Base-by-base conservation (phyloP, 345 rosid species). In the Xanthoceras sorbifolium region DNA sequence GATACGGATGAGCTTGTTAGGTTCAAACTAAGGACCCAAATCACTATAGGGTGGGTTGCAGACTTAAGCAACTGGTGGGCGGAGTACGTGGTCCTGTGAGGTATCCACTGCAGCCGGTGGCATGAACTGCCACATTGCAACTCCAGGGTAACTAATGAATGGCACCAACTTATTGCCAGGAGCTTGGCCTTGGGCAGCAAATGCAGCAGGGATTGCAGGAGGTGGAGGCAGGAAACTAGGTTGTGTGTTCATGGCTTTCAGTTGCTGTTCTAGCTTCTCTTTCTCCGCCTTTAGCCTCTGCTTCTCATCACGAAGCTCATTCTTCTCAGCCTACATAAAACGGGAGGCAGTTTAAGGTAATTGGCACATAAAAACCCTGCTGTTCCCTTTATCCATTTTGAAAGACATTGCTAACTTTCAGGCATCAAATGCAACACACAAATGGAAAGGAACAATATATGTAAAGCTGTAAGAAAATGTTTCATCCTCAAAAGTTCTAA, bases 111-210 rank as follows among this genome's bases (percentile, higher is more conserved):
- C 85, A 80, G 99, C 97, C 76, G 97, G 97, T 67, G 99, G 97
- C 98, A 91, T 90, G 86, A 96, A 93, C 83, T 92, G 98, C 94
- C 99, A 93, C 99, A 95, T 95, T 14, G 99, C 97, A 65, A 90
- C 94, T 78, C 98, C 96, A 2, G 99, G 99, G 80, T 93, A 95
- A 76, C 99, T 78, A 63, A 91, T 88, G 89, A 92, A 77, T 36
- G 99, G 98, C 69, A 91, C 92, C 89, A 93, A 73, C 86, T 96
- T 96, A 92, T 86, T 93, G 74, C 97, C 97, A 6, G 87, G 90
- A 74, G 93, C 90, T 85, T 92, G 95, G 72, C 91, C 94, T 81
- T 88, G 97, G 11, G 93, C 87, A 69, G 92, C 87, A 77, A 90
- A 85, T 63, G 98, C 89, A 55, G 97, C 79, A 57, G 91, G 90